Evolutionary conservation across 2,329 filamentous ascomycete genomes (phyloP).

Genomic region (Torrubiella hemipterigena): DNA sequence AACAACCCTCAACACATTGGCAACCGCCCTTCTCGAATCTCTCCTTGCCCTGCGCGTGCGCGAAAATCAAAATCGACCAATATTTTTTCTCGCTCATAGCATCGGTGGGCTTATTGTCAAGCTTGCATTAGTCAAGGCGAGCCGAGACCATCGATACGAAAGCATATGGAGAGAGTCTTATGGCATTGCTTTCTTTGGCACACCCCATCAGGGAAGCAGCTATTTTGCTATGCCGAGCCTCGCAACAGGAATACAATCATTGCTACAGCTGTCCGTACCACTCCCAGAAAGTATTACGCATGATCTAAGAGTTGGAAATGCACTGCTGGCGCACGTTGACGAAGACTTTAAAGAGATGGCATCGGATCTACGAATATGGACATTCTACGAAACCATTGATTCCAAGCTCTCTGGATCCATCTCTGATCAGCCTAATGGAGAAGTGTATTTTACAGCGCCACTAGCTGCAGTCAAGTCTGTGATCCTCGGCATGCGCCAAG

Average conservation of each 20-base stretch:
- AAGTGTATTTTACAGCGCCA: slow-evolving; percentile 46
- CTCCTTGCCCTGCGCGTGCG: slow-evolving; percentile 21
- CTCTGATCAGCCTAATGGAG: slow-evolving; percentile 22
- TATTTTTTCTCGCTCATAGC: slow-evolving; percentile 50
- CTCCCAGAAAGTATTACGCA: slow-evolving; percentile 37
- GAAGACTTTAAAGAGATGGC: slow-evolving; percentile 44
- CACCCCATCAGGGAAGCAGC: slow-evolving; percentile 50
- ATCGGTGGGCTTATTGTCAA: slow-evolving; percentile 50
- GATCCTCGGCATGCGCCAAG: slow-evolving; percentile 36
- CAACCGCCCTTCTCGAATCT: slow-evolving; percentile 33
- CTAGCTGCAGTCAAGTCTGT: slow-evolving; percentile 45
- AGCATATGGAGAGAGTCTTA: slow-evolving; percentile 43
- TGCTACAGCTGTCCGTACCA: slow-evolving; percentile 38
- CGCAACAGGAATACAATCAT: slow-evolving; percentile 37
- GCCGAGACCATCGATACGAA: slow-evolving; percentile 21
- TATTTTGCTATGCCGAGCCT: slow-evolving; percentile 48
- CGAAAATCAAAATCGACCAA: slow-evolving; percentile 29
- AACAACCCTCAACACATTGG: slow-evolving; percentile 29
- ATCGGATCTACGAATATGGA: slow-evolving; percentile 48
- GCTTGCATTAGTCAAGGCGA: slow-evolving; percentile 38
- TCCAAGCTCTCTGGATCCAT: slow-evolving; percentile 38
- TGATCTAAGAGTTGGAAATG: slow-evolving; percentile 37
- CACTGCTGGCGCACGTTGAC: slow-evolving; percentile 34
- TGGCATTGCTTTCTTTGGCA: slow-evolving; percentile 47
- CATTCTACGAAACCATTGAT: slow-evolving; percentile 51